Evolutionary conservation across 108 stramenopile genomes (phyloP).

Genomic region (Aurantiochytrium sp.): DNA sequence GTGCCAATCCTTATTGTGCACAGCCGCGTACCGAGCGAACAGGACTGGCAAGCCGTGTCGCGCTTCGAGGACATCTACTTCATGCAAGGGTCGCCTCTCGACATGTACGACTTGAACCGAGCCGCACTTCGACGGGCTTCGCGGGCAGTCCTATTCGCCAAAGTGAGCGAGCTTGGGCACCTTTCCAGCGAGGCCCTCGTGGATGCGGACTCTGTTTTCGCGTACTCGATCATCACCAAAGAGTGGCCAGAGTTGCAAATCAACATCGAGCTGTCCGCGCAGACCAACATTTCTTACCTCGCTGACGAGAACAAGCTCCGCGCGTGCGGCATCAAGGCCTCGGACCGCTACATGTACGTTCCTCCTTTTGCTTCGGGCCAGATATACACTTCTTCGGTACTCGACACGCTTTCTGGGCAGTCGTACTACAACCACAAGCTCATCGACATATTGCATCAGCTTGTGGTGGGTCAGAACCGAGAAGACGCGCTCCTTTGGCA

Average conservation of each 20-base stretch:
- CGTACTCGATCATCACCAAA: background rate
- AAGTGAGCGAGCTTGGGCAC: background rate
- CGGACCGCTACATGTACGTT: background rate
- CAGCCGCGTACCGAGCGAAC: background rate
- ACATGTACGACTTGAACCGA: background rate
- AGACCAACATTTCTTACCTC: background rate
- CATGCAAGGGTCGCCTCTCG: background rate
- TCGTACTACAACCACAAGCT: conserved; percentile 17
- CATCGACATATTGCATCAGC: conserved; percentile 3
- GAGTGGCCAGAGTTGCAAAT: background rate
- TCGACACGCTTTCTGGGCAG: background rate
- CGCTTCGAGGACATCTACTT: background rate
- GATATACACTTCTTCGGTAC: background rate
- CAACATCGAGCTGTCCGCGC: background rate
- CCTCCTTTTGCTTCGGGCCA: background rate
- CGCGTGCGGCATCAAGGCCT: background rate
- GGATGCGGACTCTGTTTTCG: conserved; percentile 10
- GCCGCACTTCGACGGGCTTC: background rate
- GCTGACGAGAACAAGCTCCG: background rate
- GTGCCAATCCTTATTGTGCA: background rate
- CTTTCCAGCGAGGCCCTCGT: background rate
- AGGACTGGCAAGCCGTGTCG: background rate
- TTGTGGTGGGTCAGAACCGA: background rate
- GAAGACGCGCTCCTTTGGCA: background rate
- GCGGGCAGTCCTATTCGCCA: conserved; percentile 7